phyloP scores from a whole-genome alignment of 192 early-diverging fungal species.

The Gaertneriomyces sp. region DNA sequence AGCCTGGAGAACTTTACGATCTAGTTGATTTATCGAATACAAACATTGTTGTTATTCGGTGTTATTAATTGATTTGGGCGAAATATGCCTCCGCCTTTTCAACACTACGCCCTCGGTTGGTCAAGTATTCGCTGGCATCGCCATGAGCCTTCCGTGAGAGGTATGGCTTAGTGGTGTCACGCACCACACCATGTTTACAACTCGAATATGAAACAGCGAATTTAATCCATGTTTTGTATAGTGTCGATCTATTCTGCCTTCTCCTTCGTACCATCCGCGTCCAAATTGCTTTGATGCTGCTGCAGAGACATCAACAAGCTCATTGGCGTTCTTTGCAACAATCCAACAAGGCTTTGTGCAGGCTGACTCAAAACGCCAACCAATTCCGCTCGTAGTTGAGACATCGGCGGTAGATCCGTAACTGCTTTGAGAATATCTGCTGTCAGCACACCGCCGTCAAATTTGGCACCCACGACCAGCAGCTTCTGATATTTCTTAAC shows the following conservation, averaged over 20 bases:
- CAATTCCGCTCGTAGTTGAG: conserved; percentile 26
- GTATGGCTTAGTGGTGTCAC: too few species aligned
- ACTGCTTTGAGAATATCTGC: conserved; percentile 24
- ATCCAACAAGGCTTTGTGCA: conserved; percentile 12
- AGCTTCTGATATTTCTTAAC: conserved; percentile 23
- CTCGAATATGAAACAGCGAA: too few species aligned
- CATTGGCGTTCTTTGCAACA: conserved; percentile 19
- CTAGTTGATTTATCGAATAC: too few species aligned
- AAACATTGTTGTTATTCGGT: too few species aligned
- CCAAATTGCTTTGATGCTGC: conserved; percentile 22
- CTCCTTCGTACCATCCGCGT: not conserved
- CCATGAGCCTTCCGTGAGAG: too few species aligned
- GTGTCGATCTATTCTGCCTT: not conserved
- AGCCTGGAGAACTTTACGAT: too few species aligned
- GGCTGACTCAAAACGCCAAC: conserved; percentile 28
- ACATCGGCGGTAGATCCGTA: conserved; percentile 16
- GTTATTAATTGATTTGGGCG: too few species aligned
- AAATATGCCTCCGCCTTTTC: too few species aligned
- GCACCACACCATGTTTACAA: too few species aligned
- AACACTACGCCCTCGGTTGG: too few species aligned
- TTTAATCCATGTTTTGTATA: too few species aligned
- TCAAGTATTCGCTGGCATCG: too few species aligned
- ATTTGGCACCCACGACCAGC: conserved; percentile 34
- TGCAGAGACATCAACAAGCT: conserved; percentile 9
- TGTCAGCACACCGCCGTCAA: conserved; percentile 22